Evolutionary conservation across 2,329 filamentous ascomycete genomes (phyloP).

Genomic region (Emmonsiellopsis sp.): DNA sequence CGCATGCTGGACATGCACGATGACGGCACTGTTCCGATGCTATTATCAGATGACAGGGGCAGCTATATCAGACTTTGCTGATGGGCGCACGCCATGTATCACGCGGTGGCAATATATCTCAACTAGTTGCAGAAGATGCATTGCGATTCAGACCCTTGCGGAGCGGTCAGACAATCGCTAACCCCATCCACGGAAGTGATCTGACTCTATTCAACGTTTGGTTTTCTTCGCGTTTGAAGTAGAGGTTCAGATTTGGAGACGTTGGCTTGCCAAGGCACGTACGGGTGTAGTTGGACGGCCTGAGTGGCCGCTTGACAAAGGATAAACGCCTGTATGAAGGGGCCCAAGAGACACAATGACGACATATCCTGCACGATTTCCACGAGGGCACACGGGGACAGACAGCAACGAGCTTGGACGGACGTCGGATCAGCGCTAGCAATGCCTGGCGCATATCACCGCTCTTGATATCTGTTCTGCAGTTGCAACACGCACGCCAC

Average conservation of each 20-base stretch:
- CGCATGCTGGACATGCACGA: neutral
- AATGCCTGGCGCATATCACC: too few species aligned
- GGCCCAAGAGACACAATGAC: neutral
- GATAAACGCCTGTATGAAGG: neutral
- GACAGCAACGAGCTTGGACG: neutral
- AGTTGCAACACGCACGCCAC: too few species aligned
- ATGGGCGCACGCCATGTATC: neutral
- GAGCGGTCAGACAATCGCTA: too few species aligned
- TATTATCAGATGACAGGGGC: neutral
- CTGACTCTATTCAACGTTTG: too few species aligned
- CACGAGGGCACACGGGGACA: neutral
- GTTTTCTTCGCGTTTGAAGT: too few species aligned
- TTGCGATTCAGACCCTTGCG: too few species aligned
- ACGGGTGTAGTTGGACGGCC: neutral
- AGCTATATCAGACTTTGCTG: neutral
- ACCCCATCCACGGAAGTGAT: too few species aligned
- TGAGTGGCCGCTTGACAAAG: neutral
- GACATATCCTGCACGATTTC: neutral
- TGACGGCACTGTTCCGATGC: neutral
- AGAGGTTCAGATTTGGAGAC: too few species aligned
- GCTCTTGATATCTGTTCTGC: too few species aligned
- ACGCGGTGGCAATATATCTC: neutral
- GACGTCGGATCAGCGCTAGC: neutral
- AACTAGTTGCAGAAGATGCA: too few species aligned
- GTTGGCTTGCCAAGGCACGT: too few species aligned